Percentiles rank a stretch among this genome's conserved stretches.
These are phyloP conservation scores for Trichoderma cornu-damae DNA, from an alignment of 2,329 filamentous ascomycete species.

Conservation along the genomic window DNA sequence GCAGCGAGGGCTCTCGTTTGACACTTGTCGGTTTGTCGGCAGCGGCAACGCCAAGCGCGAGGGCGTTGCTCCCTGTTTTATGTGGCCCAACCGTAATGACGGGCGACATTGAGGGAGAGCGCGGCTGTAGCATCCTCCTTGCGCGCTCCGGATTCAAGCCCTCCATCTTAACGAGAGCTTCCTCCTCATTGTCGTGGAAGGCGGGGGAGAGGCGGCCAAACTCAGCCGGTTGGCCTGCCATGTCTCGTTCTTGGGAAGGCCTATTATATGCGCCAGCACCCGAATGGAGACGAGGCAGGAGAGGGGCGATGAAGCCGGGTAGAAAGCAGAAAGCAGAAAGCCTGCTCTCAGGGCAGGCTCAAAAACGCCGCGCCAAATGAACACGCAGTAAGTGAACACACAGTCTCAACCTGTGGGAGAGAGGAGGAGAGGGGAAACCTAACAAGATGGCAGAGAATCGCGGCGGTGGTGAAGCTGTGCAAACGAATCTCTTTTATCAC, in stretches of 20 bases:
- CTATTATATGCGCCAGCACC: not conserved
- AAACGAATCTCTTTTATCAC: not conserved
- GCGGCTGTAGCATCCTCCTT: conserved; percentile 23
- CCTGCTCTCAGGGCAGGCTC: not conserved
- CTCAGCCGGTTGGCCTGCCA: not conserved
- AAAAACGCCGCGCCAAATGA: not conserved
- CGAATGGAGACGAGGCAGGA: too few species aligned
- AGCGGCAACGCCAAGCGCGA: not conserved
- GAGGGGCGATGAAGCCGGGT: not conserved
- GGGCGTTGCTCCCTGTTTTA: conserved; percentile 8
- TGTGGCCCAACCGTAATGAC: not conserved
- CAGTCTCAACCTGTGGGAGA: too few species aligned
- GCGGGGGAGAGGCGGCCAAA: not conserved
- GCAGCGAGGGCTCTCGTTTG: not conserved
- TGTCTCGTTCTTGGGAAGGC: not conserved
- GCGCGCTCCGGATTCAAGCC: conserved; percentile 29
- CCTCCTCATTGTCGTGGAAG: not conserved
- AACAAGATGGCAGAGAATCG: not conserved
- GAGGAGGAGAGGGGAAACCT: not conserved
- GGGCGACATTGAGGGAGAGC: conserved; percentile 2
- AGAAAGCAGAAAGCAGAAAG: not conserved
- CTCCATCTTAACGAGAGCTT: not conserved
- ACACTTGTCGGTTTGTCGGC: not conserved
- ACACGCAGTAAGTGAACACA: too few species aligned
- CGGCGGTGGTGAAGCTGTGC: too few species aligned